Percentiles rank a stretch among this genome's conserved stretches.
These are phyloP conservation scores for Rhizomucor pusillus DNA, from an alignment of 371 early-diverging fungal species.

Conservation along the genomic window DNA sequence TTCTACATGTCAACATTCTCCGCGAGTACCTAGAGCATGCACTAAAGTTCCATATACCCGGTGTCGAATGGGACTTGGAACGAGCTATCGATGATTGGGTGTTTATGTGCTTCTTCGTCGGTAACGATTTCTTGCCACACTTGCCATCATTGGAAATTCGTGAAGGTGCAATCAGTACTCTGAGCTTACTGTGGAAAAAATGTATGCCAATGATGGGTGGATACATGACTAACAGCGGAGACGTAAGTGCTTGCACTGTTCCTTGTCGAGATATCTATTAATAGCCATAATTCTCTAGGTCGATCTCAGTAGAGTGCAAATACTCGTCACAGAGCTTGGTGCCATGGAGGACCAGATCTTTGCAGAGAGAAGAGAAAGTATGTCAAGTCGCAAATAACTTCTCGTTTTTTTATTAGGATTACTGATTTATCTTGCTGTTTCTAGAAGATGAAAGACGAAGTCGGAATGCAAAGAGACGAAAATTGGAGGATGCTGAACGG, in stretches of 20 bases:
- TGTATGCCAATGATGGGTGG: slow-evolving; percentile 73
- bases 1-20: slow-evolving; percentile 84
- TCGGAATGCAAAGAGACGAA: slow-evolving; percentile 39
- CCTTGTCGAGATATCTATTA: not conserved
- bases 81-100: slow-evolving; percentile 99
- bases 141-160: slow-evolving; percentile 97
- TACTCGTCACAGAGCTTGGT: slow-evolving; percentile 80
- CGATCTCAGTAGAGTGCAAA: slow-evolving; percentile 74
- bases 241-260: slow-evolving; percentile 23
- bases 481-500: slow-evolving; percentile 41
- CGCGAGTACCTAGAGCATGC: slow-evolving; percentile 93
- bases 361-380: slow-evolving; percentile 66
- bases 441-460: slow-evolving; percentile 41
- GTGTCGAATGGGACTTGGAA: slow-evolving; percentile 81
- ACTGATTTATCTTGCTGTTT: not conserved
- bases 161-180: slow-evolving; percentile 93
- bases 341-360: slow-evolving; percentile 87
- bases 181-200: slow-evolving; percentile 87
- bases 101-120: slow-evolving; percentile 98
- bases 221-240: slow-evolving; percentile 86
- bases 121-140: slow-evolving; percentile 99
- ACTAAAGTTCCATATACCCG: slow-evolving; percentile 63
- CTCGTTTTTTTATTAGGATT: not conserved
- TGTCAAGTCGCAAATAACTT: slow-evolving; percentile 20
- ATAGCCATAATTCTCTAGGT: slow-evolving; percentile 32